Base-by-base conservation (phyloP, 202 grass and related monocot genomes). In the Dendrocalamus latiflorus region DNA sequence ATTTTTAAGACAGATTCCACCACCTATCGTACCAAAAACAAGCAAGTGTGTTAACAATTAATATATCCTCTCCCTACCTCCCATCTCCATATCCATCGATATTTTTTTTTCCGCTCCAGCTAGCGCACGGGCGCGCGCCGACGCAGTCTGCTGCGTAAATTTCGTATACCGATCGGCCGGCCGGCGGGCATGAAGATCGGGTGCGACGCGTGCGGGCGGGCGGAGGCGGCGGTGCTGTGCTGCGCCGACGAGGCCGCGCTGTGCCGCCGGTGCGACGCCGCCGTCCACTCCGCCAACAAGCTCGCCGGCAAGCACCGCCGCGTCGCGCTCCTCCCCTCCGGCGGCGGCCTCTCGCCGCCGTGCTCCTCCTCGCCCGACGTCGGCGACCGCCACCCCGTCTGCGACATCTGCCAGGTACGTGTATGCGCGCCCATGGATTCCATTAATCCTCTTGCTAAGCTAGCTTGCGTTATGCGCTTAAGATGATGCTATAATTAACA, bases 161-260 rank as follows among this genome's bases (percentile, higher is more conserved):
- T 45, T 45, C 43, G 14, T 13, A 49, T 16, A 49, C n/a, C n/a
- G n/a, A n/a, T n/a, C n/a, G n/a, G n/a, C 8, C 53, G 53, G 55
- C 6, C 1, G 21, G 34, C 34, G 22, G 6, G 8, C 11, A 94
- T 94, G 92, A 94, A 94, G 89, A 87, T 94, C 43, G 81, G 71
- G 81, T 94, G 89, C 80, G 87, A 94, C 77, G 89, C 83, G 44
- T 94, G 92, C 85, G 89, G 77, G 73, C 77, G 36, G 45, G 83
- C 89, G 72, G 89, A 83, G 84, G 92, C 92, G 68, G 74, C 82
- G 78, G 95, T 98, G 79, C 85, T 98, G 65, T 98, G 95, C 84
- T 98, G 95, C 81, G 95, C 92, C n/a, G 95, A 98, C 80, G 95
- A 98, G 88, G 95, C 95, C 67, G 92, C 92, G 81, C 92, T 98